Evolutionary conservation across 1,284 basidiomycete genomes (phyloP).

Genomic region (Wolfiporia cocos): DNA sequence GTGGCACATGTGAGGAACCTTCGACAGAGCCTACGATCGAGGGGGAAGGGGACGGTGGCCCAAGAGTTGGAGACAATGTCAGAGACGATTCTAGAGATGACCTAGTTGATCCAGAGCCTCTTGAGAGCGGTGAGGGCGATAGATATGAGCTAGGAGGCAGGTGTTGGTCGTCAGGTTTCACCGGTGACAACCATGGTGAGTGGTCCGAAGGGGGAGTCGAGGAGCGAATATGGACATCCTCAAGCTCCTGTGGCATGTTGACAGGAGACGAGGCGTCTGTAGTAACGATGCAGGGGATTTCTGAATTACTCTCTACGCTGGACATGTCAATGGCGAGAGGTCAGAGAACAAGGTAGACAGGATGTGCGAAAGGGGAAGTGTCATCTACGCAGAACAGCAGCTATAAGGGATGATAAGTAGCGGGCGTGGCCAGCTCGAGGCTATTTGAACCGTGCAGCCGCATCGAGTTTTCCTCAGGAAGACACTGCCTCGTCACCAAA

Average conservation of each 20-base stretch:
- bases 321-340: slow-evolving; percentile 12
- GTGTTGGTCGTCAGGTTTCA: slow-evolving; percentile 2
- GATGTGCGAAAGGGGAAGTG: background rate
- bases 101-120: slow-evolving; percentile 8
- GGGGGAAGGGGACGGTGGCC: slow-evolving; percentile 19
- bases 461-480: slow-evolving; percentile 1
- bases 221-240: slow-evolving; percentile 1
- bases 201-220: background rate
- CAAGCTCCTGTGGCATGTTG: slow-evolving; percentile 1
- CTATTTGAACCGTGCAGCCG: slow-evolving; percentile 7
- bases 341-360: background rate
- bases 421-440: background rate
- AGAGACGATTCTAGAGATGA: slow-evolving; percentile 16
- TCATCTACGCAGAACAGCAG: background rate
- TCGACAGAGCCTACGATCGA: slow-evolving; percentile 32
- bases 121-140: slow-evolving; percentile 13
- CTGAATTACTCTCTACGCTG: slow-evolving; percentile 10
- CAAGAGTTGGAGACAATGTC: slow-evolving; percentile 14
- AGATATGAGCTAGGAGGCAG: slow-evolving; percentile 11
- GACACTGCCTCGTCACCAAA: slow-evolving; percentile 6
- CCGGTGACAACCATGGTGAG: background rate
- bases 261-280: slow-evolving; percentile 19
- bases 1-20: slow-evolving; percentile 39
- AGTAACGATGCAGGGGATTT: slow-evolving; percentile 21
- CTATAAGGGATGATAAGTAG: background rate